Percentiles rank a stretch among this genome's conserved stretches.
Evolutionary conservation across 768 basidiomycete species (phyloP).

Genomic region (Lactarius quietus): DNA sequence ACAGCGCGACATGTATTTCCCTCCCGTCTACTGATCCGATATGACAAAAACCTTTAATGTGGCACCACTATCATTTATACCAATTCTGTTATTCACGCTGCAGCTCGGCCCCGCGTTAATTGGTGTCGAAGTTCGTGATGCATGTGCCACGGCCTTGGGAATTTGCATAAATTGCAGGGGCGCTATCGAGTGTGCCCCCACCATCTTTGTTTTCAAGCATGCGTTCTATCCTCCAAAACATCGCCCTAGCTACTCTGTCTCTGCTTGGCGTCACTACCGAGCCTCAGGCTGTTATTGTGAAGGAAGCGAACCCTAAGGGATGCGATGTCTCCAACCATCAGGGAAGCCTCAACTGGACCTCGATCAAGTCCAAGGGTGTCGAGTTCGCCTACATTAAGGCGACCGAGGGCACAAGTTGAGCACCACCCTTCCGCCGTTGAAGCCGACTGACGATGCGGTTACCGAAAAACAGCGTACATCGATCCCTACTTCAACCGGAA

Average conservation of each 20-base stretch:
- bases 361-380: conserved; percentile 49
- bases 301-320: conserved; percentile 44
- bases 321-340: conserved; percentile 57
- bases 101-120: not conserved
- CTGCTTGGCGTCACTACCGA: not conserved
- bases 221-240: conserved; percentile 2
- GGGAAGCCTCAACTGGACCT: conserved; percentile 46
- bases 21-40: too few relatives aligned
- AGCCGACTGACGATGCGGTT: conserved; percentile 22
- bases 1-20: too few relatives aligned
- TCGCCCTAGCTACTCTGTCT: conserved; percentile 24
- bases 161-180: not conserved
- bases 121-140: not conserved
- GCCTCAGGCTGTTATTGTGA: conserved; percentile 22
- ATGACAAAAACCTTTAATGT: too few relatives aligned
- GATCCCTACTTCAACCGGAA: conserved; percentile 46
- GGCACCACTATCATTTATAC: not conserved
- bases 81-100: not conserved
- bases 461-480: conserved; percentile 32
- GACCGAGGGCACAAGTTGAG: conserved; percentile 53
- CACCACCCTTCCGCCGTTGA: not conserved
- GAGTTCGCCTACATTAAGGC: conserved; percentile 64
- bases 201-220: too few relatives aligned
- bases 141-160: not conserved
- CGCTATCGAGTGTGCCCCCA: not conserved